phyloP scores from a whole-genome alignment of 1,284 basidiomycete species.

The Mycosarcoma mackinlayi region DNA sequence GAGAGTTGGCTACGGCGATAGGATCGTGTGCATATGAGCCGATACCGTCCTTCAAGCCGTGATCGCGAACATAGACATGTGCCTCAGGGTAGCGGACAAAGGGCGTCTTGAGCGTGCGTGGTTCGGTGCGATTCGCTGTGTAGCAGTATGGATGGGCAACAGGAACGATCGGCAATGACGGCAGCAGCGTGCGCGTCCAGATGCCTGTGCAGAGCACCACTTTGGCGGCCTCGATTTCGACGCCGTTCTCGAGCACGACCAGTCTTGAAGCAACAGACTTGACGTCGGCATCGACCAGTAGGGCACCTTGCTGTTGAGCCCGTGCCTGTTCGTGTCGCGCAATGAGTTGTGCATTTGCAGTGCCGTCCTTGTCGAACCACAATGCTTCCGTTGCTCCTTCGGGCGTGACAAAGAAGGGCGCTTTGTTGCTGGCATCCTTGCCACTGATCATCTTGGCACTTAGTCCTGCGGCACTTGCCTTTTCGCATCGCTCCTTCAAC shows the following conservation, averaged over 20 bases:
- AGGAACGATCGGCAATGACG: slow-evolving; percentile 2
- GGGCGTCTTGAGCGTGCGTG: not conserved
- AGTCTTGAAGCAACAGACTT: not conserved
- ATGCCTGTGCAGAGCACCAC: slow-evolving; percentile 16
- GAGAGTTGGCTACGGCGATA: slow-evolving; percentile 7
- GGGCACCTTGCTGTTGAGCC: not conserved
- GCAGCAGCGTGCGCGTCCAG: slow-evolving; percentile 8
- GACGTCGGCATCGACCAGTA: slow-evolving; percentile 8
- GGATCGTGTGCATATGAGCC: slow-evolving; percentile 17
- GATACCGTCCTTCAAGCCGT: slow-evolving; percentile 11
- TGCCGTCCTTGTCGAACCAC: slow-evolving; percentile 14
- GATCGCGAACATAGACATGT: slow-evolving; percentile 18
- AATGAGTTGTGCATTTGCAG: slow-evolving; percentile 10
- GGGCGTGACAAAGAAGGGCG: slow-evolving; percentile 7
- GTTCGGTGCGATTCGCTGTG: not conserved
- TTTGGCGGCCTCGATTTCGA: not conserved
- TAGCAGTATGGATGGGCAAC: slow-evolving; percentile 20
- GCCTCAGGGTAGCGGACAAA: slow-evolving; percentile 17
- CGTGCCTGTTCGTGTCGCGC: slow-evolving; percentile 9
- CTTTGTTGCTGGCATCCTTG: not conserved
- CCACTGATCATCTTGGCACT: not conserved
- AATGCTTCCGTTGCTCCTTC: not conserved
- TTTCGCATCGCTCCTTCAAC: not conserved
- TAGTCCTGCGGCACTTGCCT: not conserved
- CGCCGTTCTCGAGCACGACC: not conserved